phyloP scores from a whole-genome alignment of 139 green algal genomes.

The Auxenochlorella pyrenoidosa region DNA sequence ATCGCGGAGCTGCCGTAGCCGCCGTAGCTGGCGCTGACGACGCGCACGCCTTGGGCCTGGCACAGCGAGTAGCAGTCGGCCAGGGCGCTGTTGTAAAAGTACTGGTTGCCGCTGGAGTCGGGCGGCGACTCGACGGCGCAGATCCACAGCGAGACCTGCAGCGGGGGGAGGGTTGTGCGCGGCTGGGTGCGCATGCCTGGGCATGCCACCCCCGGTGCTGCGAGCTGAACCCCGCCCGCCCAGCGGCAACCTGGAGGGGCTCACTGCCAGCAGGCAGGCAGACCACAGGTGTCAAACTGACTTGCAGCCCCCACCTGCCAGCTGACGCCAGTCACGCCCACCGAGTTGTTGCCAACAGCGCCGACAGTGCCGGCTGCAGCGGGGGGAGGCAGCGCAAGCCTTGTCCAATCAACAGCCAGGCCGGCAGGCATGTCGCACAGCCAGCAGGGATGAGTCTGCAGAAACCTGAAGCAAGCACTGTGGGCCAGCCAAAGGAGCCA shows the following conservation, averaged over 20 bases:
- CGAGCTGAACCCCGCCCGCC: no score
- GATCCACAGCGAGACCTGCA: neutral
- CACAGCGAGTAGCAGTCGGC: neutral
- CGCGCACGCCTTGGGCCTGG: neutral
- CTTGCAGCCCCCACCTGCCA: slow-evolving; percentile 9
- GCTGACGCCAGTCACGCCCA: slow-evolving; percentile 28
- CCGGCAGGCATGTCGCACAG: neutral
- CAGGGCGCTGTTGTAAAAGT: neutral
- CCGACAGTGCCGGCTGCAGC: slow-evolving; percentile 59
- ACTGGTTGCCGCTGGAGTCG: neutral
- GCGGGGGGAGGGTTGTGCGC: neutral
- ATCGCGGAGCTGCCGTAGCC: neutral
- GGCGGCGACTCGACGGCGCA: neutral
- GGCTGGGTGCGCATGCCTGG: no score
- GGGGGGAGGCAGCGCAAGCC: slow-evolving; percentile 2
- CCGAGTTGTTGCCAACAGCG: slow-evolving; percentile 37
- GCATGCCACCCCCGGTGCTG: no score
- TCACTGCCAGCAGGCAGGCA: neutral
- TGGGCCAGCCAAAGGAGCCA: no score
- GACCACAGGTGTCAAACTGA: neutral
- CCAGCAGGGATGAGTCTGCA: no score
- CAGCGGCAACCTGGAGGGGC: neutral
- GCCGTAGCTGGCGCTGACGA: neutral
- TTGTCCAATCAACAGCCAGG: neutral
- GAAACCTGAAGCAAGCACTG: no score